Evolutionary conservation across 1,139 yeast genomes (phyloP).

Genomic region (Diutina catenulata): DNA sequence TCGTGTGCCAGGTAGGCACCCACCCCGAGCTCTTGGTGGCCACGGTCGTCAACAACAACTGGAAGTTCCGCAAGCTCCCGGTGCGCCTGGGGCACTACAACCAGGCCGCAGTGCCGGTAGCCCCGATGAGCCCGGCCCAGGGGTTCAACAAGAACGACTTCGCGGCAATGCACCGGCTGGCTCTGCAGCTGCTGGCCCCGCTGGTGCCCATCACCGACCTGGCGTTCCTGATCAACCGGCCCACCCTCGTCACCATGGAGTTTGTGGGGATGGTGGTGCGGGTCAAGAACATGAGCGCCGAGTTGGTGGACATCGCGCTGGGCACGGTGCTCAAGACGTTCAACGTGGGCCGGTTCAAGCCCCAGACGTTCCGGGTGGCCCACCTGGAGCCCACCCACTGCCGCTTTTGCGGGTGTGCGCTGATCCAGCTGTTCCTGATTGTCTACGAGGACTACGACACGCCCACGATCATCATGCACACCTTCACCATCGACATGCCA

Average conservation of each 20-base stretch:
- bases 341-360: conserved; percentile 52
- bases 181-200: not conserved
- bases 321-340: conserved; percentile 50
- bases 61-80: conserved; percentile 45
- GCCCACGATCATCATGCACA: conserved; percentile 55
- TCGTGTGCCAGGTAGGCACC: conserved; percentile 39
- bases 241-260: conserved; percentile 33
- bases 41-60: conserved; percentile 50
- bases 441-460: conserved; percentile 55
- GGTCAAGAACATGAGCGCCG: conserved; percentile 43
- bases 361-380: conserved; percentile 50
- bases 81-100: conserved; percentile 39
- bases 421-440: conserved; percentile 59
- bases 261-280: conserved; percentile 64
- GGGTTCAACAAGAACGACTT: conserved; percentile 1
- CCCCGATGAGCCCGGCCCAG: not conserved
- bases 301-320: conserved; percentile 65
- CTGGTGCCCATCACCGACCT: not conserved
- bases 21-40: conserved; percentile 48
- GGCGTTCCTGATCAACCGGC: conserved; percentile 1
- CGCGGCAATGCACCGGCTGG: not conserved
- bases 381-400: conserved; percentile 85
- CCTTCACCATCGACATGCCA: conserved; percentile 53
- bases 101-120: conserved; percentile 15
- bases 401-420: conserved; percentile 82